Evolutionary conservation across 257 asterid species (phyloP).

Genomic region (Avicennia marina): DNA sequence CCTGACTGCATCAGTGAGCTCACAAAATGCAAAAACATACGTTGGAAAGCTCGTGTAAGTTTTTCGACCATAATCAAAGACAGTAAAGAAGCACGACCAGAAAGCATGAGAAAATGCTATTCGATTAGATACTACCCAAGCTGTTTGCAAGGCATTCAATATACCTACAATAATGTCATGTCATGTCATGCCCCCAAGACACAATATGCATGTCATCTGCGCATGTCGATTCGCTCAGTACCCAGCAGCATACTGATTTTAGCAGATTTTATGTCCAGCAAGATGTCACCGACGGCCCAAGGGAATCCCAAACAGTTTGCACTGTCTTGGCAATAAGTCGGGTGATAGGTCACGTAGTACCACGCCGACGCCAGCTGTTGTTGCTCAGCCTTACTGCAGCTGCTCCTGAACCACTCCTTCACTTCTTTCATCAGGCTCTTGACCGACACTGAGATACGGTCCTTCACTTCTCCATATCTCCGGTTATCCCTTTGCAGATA

Average conservation of each 20-base stretch:
- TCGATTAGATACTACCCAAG: too few species aligned
- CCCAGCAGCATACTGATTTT: constrained; percentile 8
- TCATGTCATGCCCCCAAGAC: too few species aligned
- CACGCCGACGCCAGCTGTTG: constrained; percentile 81
- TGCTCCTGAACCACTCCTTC: constrained; percentile 53
- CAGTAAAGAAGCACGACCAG: too few species aligned
- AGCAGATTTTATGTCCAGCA: constrained; percentile 51
- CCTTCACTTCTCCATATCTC: constrained; percentile 75
- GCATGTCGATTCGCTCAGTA: not conserved
- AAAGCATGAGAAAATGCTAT: too few species aligned
- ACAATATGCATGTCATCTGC: too few species aligned
- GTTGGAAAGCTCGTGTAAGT: too few species aligned
- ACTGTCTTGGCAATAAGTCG: constrained; percentile 36
- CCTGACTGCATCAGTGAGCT: too few species aligned
- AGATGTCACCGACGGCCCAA: constrained; percentile 71
- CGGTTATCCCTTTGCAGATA: constrained; percentile 77
- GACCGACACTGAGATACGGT: constrained; percentile 62
- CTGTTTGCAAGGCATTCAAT: too few species aligned
- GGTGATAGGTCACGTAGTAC: constrained; percentile 77
- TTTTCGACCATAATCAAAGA: too few species aligned
- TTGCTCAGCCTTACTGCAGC: constrained; percentile 29
- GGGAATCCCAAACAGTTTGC: constrained; percentile 77
- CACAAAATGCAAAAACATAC: too few species aligned
- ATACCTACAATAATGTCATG: too few species aligned
- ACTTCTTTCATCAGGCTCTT: constrained; percentile 73